Conservation (phyloP, 306 rosid species). For the Quercus parvula region DNA sequence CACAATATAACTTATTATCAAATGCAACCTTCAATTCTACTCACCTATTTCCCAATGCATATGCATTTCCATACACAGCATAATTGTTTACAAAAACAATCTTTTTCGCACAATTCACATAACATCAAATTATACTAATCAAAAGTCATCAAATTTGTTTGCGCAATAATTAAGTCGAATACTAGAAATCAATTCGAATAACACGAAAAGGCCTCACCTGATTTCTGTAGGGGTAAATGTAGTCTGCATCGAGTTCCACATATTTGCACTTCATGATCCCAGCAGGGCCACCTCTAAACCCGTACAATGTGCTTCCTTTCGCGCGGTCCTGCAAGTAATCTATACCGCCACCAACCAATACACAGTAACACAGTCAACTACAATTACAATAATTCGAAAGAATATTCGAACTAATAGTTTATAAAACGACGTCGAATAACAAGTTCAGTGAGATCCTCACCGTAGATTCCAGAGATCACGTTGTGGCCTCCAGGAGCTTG, state of each 20-base stretch:
- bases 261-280: conserved; percentile 94
- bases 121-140: background rate
- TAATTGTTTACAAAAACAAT: background rate
- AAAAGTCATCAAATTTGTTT: background rate
- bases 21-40: background rate
- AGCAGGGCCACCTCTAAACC: conserved; percentile 96
- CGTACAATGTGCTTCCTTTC: conserved; percentile 79
- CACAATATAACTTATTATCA: background rate
- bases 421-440: background rate
- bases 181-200: background rate
- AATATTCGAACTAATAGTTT: too few species aligned
- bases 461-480: conserved; percentile 88
- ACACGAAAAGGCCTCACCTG: conserved; percentile 46
- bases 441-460: conserved; percentile 33
- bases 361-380: background rate
- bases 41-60: background rate
- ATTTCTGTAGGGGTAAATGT: conserved; percentile 87
- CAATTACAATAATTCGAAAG: background rate
- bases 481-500: conserved; percentile 99
- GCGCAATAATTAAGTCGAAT: too few species aligned
- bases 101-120: background rate
- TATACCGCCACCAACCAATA: conserved; percentile 7
- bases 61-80: too few species aligned
- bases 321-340: conserved; percentile 89
- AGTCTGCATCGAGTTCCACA: conserved; percentile 66